Evolutionary conservation across 352 stramenopile species (phyloP), one percentile per base, ranked within the genome.

Genomic region (Pythium aristosporum): DNA sequence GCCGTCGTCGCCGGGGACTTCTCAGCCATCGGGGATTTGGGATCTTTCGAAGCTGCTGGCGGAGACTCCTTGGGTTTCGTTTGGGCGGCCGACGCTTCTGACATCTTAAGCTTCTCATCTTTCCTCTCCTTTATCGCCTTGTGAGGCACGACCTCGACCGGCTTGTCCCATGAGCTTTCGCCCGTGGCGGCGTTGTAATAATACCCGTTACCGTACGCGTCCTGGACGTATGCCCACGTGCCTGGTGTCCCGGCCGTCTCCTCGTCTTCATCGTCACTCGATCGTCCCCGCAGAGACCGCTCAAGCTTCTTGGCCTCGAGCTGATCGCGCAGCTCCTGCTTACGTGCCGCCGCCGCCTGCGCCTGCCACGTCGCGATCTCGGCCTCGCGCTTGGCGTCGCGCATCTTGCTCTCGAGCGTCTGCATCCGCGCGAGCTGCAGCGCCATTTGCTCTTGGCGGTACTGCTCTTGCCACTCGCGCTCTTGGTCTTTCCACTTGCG

Each of bases 401-500:
- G 73, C n/a, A 85, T 58, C 37, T 77, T 59, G 30, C 72, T 69
- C 48, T 88, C 77, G 23, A 82, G 62, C 30, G 72, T 57, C 23
- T 82, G 71, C 0, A 81, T 57, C 30, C 72, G 69, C 28, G 76
- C 67, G 5, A 89, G 72, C 60, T 85, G 74, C 8, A 85, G 55
- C 58, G 85, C 71, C 63, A 86, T 78, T 61, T 91, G 78, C 57
- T 89, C 76, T 0, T 75, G 68, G n/a, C 84, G 67, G 60, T 78
- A 85, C 34, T 79, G 72, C 36, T 90, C 77, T 66, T 82, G 72
- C 67, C 77, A 89, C 41, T 58, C 65, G 30, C 62, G 51, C 65
- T 76, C 65, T 41, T 90, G 74, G 25, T 81, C 71, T 49, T 90
- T 88, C 58, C 71, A 78, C 46, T 69, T 72, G 20, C 76, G 75